A percentile compares a stretch with the other conserved stretches of the same genome.
Evolutionary conservation across 345 rosid species (phyloP).

Genomic region (Eucalyptus polybractea): DNA sequence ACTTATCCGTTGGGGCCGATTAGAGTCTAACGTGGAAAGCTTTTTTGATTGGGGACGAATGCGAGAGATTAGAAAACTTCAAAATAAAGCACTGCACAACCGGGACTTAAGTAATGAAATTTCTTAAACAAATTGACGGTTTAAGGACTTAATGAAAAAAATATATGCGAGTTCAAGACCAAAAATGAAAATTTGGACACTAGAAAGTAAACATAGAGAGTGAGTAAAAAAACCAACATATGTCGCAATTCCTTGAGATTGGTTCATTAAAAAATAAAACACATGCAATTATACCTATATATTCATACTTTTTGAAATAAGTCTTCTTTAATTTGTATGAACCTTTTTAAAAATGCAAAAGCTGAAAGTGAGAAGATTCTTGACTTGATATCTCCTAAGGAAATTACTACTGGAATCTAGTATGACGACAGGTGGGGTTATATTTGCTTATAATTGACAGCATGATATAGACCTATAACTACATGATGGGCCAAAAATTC

Average conservation of each 20-base stretch:
- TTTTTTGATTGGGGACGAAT: background rate
- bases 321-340: background rate
- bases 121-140: background rate
- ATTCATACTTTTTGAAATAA: background rate
- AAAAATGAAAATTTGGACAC: background rate
- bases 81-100: background rate
- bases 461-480: background rate
- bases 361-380: background rate
- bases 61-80: background rate
- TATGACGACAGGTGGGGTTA: background rate
- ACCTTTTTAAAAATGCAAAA: background rate
- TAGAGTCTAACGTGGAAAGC: background rate
- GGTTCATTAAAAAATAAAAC: background rate
- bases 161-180: background rate
- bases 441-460: background rate
- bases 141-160: background rate
- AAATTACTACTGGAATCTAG: background rate
- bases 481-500: too few species aligned
- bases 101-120: background rate
- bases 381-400: background rate
- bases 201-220: background rate
- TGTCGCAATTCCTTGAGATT: background rate
- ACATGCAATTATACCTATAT: background rate
- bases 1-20: background rate
- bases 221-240: background rate